phyloP scores from a whole-genome alignment of 73 alveolate species.

The Chromera velia region DNA sequence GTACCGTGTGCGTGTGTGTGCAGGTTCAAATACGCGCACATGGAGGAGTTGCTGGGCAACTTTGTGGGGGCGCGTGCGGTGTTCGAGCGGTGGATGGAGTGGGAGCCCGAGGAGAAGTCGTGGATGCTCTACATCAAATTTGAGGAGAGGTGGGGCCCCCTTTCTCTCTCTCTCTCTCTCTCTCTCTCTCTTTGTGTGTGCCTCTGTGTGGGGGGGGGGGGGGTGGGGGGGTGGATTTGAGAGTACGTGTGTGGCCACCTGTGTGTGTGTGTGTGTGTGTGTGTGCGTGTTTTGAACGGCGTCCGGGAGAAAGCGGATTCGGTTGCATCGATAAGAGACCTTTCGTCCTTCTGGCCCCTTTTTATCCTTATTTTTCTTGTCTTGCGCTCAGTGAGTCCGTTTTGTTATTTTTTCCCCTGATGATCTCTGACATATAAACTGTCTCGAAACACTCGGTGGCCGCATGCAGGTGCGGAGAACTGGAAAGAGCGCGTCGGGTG shows the following conservation, averaged over 20 bases:
- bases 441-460: too few species aligned
- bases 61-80: constrained; percentile 79
- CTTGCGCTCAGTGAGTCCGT: too few species aligned
- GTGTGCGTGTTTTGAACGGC: too few species aligned
- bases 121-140: constrained; percentile 84
- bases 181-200: not conserved
- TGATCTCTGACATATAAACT: too few species aligned
- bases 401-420: too few species aligned
- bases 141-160: constrained; percentile 79
- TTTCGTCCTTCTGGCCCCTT: too few species aligned
- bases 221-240: not conserved
- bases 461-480: too few species aligned
- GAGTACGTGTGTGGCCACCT: too few species aligned
- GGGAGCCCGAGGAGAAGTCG: constrained; percentile 81
- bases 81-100: constrained; percentile 76
- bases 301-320: too few species aligned
- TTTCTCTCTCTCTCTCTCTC: not conserved
- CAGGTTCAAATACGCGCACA: constrained; percentile 71
- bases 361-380: too few species aligned
- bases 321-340: too few species aligned
- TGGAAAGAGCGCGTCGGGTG: constrained; percentile 58
- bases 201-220: not conserved
- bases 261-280: not conserved
- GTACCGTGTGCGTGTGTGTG: not conserved
- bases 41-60: constrained; percentile 90